Evolutionary conservation across 176 grass and related monocot genomes (phyloP), one percentile per base, ranked within the genome.

Genomic region (Puya raimondii): DNA sequence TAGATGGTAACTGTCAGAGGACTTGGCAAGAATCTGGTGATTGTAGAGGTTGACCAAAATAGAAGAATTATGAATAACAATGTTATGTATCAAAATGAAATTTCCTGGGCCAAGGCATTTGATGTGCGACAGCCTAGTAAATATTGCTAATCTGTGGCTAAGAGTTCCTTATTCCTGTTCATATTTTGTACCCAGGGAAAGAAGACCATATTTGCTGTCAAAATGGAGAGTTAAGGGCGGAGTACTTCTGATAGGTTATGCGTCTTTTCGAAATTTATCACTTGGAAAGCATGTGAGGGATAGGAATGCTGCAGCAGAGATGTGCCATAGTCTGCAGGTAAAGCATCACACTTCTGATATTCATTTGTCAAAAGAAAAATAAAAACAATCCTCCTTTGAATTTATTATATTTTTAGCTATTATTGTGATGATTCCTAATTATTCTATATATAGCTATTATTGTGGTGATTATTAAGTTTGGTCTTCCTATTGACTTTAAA

Each of bases 161-260:
- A 27, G 13, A 51, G n/a, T 50, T 75, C 9, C 20, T 63, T 3
- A 61, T 18, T 61, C 21, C 2, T 20, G 2, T 61, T 22, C 17
- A 18, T 61, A 61, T 61, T 61, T 61, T 61, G 16, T 61, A 61
- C 56, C 65, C 72, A 97, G 94, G 77, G 82, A 83, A 23, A 97
- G 86, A 73, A 93, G 87, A 74, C 74, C 77, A 15, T 50, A 78
- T 87, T 88, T 97, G 80, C 82, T 97, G 56, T 76, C 72, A 17
- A 97, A 90, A 80, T 97, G 94, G 94, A 76, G 51, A 79, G 64
- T 68, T 51, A 97, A 93, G 68, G 94, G 94, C 64, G 94, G 94
- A 78, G 82, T 92, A 49, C 75, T 97, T 88, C 79, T 97, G 23
- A 93, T 97, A 74, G 89, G 94, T 68, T 97, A 97, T 90, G 91